Evolutionary conservation across 2,329 filamentous ascomycete genomes (phyloP).

Genomic region (Plectosphaerella cucumerina): DNA sequence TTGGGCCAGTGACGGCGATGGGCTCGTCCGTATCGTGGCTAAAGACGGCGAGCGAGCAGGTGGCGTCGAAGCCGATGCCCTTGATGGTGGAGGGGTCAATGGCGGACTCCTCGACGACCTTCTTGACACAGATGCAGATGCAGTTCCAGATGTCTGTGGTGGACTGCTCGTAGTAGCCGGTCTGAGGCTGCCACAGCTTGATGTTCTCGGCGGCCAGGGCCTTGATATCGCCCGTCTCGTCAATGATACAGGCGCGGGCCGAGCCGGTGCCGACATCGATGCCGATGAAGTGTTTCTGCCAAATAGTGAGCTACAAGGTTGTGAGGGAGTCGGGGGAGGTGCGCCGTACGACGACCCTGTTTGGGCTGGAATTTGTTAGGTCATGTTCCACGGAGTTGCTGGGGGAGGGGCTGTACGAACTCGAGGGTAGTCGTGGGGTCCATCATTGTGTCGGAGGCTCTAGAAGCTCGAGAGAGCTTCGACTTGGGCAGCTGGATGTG

Average conservation of each 20-base stretch:
- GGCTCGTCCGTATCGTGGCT: conserved; percentile 85
- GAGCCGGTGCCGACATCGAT: conserved; percentile 97
- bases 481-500: too few species aligned
- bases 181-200: conserved; percentile 74
- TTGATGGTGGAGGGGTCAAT: conserved; percentile 72
- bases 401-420: neutral
- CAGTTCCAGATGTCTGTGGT: conserved; percentile 95
- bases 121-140: conserved; percentile 84
- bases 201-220: conserved; percentile 71
- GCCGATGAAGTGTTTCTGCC: conserved; percentile 64
- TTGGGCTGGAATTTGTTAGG: neutral
- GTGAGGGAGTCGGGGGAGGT: neutral
- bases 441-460: neutral
- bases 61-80: conserved; percentile 95
- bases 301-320: neutral
- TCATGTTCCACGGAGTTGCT: neutral
- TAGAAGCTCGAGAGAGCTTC: neutral
- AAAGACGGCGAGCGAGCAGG: conserved; percentile 95
- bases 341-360: neutral
- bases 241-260: conserved; percentile 92
- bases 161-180: conserved; percentile 89
- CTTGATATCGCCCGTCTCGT: conserved; percentile 83
- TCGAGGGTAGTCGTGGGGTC: neutral
- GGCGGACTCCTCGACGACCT: conserved; percentile 75
- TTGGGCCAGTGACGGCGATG: conserved; percentile 81